A percentile compares a stretch with the other conserved stretches of the same genome.
Evolutionary conservation across 192 early-diverging fungal species (phyloP).

Genomic region (Jimgerdemannia flammicorona): DNA sequence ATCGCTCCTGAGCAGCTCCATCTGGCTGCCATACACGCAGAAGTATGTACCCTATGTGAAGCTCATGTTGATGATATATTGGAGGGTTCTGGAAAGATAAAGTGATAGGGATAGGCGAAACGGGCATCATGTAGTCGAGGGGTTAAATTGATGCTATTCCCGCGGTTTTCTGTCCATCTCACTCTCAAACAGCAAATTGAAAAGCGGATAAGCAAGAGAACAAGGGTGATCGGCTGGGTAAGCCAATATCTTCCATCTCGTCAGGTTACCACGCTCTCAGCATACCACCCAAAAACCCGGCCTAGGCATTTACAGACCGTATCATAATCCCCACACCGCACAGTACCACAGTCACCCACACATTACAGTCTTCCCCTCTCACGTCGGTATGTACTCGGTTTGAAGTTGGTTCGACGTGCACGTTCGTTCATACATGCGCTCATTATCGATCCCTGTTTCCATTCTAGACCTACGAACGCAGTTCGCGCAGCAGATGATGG

Average conservation of each 20-base stretch:
- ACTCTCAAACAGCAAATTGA: constrained; percentile 21
- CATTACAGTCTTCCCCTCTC: constrained; percentile 50
- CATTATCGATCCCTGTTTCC: background rate
- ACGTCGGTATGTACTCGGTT: constrained; percentile 30
- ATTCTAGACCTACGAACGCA: constrained; percentile 42
- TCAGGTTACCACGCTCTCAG: background rate
- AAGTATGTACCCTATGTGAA: constrained; percentile 18
- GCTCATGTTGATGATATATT: too few relatives aligned
- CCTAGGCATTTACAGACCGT: background rate
- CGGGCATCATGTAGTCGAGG: too few relatives aligned
- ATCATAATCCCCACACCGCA: background rate
- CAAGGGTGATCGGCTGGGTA: constrained; percentile 51
- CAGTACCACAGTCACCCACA: constrained; percentile 55
- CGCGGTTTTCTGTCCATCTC: background rate
- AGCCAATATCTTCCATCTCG: background rate
- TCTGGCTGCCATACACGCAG: constrained; percentile 42
- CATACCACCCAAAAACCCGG: too few relatives aligned
- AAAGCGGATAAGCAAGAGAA: constrained; percentile 30
- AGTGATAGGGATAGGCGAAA: too few relatives aligned
- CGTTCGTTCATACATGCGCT: background rate
- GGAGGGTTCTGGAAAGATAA: too few relatives aligned
- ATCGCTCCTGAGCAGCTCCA: constrained; percentile 47
- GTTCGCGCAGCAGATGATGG: constrained; percentile 45
- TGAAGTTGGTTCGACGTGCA: background rate
- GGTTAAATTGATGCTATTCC: too few relatives aligned